Evolutionary conservation across 2,329 filamentous ascomycete genomes (phyloP), one percentile per base, ranked within the genome.

Genomic region (Talaromyces pinophilus): DNA sequence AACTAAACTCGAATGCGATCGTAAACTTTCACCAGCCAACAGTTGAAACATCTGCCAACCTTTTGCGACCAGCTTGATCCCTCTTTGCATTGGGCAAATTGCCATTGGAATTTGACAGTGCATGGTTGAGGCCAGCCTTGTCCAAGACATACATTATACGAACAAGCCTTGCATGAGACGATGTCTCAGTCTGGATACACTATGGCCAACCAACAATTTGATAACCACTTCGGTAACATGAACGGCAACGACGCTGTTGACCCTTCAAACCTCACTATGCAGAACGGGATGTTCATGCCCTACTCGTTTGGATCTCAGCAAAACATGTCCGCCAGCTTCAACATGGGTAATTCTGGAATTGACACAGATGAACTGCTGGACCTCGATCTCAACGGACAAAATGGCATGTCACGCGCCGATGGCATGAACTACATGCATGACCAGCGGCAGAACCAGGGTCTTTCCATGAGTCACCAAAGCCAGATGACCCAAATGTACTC

Each of bases 341-440:
- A 90, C 55, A 89, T 88, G 71, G 90, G 90, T 67, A 90, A 90
- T 68, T 90, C 92, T 11, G 86, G 90, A 48, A 93, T 97, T 70
- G 90, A 88, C 69, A 94, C 97, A 70, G 94, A 97, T 69, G 94
- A 97, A 76, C 84, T 98, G 57, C 85, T 94, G 57, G 93, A 97
- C 70, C 70, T 81, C 52, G 80, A 83, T 63, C 79, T 82, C 57
- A 80, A 74, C 67, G 78, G 75, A 28, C 78, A 77, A 64, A 78
- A 80, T 65, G 77, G 75, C 19, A 70, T 77, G 42, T 73, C 73
- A 28, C 78, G 76, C 7, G 70, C 70, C 64, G 74, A 76, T 62
- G 73, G 71, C 63, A 73, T 78, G 70, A 78, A 78, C 62, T 78
- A 75, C 65, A 73, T 80, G 28, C 76, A 78, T 62, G 80, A 90